phyloP scores from a whole-genome alignment of 495 filamentous ascomycete genomes.

The Penicillium malachiteum region DNA sequence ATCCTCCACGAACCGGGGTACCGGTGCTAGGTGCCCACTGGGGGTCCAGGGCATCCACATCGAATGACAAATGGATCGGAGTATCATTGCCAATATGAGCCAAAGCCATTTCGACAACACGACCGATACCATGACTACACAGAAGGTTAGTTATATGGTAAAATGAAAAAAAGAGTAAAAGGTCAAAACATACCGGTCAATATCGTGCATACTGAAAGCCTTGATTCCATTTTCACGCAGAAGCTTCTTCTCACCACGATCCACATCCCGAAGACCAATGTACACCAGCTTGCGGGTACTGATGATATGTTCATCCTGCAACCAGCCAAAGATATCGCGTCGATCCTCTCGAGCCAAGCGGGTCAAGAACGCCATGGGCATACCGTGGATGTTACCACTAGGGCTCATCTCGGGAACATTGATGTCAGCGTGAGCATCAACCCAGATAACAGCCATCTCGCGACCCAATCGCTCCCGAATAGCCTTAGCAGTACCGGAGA shows the following conservation, averaged over 20 bases:
- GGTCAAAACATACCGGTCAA: conserved; percentile 64
- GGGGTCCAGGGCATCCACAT: conserved; percentile 95
- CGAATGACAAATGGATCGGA: conserved; percentile 94
- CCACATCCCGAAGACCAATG: conserved; percentile 92
- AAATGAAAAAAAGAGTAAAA: conserved; percentile 1
- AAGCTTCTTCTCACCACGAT: conserved; percentile 86
- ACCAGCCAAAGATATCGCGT: conserved; percentile 83
- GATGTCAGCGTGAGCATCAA: conserved; percentile 97
- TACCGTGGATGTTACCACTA: conserved; percentile 95
- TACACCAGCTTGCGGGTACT: conserved; percentile 90
- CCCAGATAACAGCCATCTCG: conserved; percentile 95
- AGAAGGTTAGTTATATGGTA: conserved; percentile 2
- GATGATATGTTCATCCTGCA: conserved; percentile 61
- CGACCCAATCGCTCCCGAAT: conserved; percentile 75
- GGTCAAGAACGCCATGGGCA: conserved; percentile 93
- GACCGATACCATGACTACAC: conserved; percentile 80
- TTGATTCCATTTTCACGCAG: conserved; percentile 85
- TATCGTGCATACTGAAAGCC: conserved; percentile 98
- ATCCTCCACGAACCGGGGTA: conserved; percentile 90
- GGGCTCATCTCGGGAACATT: conserved; percentile 89
- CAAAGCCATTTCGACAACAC: conserved; percentile 95
- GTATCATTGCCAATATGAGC: conserved; percentile 91
- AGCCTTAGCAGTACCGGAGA: conserved; percentile 81
- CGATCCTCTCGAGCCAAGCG: conserved; percentile 72
- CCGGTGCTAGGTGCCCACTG: conserved; percentile 95